phyloP scores from a whole-genome alignment of 73 alveolate species.

The Stentor roeselii region DNA sequence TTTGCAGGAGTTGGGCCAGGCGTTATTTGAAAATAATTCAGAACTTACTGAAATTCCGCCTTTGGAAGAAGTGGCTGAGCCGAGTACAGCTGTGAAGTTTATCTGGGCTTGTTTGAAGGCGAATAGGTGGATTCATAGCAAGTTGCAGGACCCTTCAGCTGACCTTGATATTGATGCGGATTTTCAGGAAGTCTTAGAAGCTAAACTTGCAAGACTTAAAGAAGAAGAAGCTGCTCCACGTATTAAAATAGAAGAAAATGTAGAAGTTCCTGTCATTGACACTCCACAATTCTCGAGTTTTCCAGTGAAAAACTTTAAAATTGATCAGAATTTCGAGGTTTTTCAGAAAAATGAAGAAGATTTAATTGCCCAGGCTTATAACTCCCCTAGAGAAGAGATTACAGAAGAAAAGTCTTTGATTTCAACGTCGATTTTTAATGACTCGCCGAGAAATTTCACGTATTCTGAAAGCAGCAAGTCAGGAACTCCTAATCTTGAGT shows the following conservation, averaged over 20 bases:
- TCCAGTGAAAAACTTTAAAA: not conserved
- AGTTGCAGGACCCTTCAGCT: not conserved
- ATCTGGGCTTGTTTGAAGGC: not conserved
- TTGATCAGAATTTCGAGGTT: not conserved
- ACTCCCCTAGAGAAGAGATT: not conserved
- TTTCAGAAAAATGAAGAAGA: slow-evolving; percentile 8
- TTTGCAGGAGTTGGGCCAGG: not conserved
- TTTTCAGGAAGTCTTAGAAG: not conserved
- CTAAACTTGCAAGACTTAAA: not conserved
- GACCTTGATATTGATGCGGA: not conserved
- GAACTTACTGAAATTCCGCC: not conserved
- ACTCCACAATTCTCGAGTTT: not conserved
- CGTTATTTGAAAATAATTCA: not conserved
- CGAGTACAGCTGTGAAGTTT: not conserved
- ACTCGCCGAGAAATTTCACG: slow-evolving; percentile 8
- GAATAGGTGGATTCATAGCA: not conserved
- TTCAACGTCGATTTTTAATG: slow-evolving; percentile 9
- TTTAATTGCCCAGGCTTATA: not conserved
- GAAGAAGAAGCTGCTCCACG: not conserved
- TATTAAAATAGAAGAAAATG: not conserved
- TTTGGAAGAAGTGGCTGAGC: not conserved
- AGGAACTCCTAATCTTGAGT: not conserved
- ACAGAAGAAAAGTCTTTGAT: slow-evolving; percentile 13
- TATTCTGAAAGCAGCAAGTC: not conserved
- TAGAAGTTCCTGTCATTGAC: not conserved